These are phyloP conservation scores for Exophiala dermatitidis DNA, from an alignment of 2,329 filamentous ascomycete species.

Conservation along the genomic window DNA sequence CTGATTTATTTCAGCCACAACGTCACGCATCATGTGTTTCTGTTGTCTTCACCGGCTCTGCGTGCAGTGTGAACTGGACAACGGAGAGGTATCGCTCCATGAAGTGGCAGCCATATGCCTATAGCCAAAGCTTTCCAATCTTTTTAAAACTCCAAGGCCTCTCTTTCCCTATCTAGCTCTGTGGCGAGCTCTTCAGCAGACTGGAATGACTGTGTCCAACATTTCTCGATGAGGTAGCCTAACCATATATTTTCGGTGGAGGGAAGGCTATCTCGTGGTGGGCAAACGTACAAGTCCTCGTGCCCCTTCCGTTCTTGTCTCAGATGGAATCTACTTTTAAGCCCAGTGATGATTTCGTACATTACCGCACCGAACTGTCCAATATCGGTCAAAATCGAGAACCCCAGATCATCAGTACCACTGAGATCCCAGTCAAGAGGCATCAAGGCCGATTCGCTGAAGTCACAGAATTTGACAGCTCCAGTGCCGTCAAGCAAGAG, in stretches of 20 bases:
- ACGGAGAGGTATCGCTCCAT: no score
- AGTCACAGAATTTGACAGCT: conserved; percentile 30
- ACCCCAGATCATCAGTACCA: conserved; percentile 28
- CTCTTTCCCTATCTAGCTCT: conserved; percentile 10
- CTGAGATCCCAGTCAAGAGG: conserved; percentile 27
- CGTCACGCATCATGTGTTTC: no score
- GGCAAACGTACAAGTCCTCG: not conserved
- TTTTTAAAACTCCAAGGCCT: no score
- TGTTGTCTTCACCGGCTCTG: no score
- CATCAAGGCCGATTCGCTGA: conserved; percentile 28
- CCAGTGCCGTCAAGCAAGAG: not conserved
- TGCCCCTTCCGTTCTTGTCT: conserved; percentile 19
- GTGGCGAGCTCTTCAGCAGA: conserved; percentile 20
- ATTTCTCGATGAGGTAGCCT: conserved; percentile 28
- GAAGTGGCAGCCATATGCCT: no score
- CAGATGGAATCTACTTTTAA: conserved; percentile 28
- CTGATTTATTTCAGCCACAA: no score
- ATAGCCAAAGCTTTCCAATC: no score
- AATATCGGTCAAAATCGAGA: conserved; percentile 29
- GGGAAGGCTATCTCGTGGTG: conserved; percentile 21
- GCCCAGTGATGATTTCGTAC: conserved; percentile 28
- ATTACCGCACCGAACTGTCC: conserved; percentile 31
- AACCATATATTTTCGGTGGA: conserved; percentile 28
- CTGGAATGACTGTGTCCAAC: conserved; percentile 25
- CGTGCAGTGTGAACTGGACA: no score